phyloP scores from a whole-genome alignment of 768 basidiomycete species.

The Sarcodon sp. region DNA sequence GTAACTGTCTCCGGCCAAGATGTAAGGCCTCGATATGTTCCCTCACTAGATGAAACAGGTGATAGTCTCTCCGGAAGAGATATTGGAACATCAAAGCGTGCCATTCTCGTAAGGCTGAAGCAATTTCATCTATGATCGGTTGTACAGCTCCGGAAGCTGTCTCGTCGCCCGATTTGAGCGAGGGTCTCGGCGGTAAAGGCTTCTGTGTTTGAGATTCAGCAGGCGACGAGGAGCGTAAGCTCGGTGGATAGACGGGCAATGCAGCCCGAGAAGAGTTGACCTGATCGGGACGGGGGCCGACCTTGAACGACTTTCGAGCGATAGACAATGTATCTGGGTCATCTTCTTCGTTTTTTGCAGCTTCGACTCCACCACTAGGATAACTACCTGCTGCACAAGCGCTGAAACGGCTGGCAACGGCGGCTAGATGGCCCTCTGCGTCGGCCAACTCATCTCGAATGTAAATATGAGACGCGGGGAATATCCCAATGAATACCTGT shows the following conservation, averaged over 20 bases:
- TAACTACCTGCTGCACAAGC: constrained; percentile 31
- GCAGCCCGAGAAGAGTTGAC: constrained; percentile 62
- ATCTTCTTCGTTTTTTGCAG: constrained; percentile 50
- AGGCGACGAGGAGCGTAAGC: constrained; percentile 54
- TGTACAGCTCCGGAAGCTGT: constrained; percentile 73
- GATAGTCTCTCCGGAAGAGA: constrained; percentile 81
- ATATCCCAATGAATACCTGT: constrained; percentile 89
- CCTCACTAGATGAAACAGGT: constrained; percentile 73
- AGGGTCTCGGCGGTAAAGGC: constrained; percentile 79
- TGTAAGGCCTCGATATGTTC: constrained; percentile 88
- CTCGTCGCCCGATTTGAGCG: constrained; percentile 91
- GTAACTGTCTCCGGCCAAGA: constrained; percentile 80
- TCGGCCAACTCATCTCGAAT: constrained; percentile 79
- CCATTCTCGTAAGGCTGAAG: constrained; percentile 95
- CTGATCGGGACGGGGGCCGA: constrained; percentile 65
- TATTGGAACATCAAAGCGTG: constrained; percentile 86
- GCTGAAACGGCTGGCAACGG: constrained; percentile 49
- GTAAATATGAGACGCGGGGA: constrained; percentile 81
- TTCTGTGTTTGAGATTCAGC: constrained; percentile 54
- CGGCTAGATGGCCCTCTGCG: constrained; percentile 75
- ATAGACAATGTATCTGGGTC: constrained; percentile 35
- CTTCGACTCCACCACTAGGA: constrained; percentile 23
- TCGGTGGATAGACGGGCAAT: constrained; percentile 60
- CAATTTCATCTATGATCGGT: constrained; percentile 95
- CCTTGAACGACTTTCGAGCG: constrained; percentile 50